Percentiles rank a stretch among this genome's conserved stretches.
phyloP scores from a whole-genome alignment of 352 stramenopile species.

The Pythium angustatum region DNA sequence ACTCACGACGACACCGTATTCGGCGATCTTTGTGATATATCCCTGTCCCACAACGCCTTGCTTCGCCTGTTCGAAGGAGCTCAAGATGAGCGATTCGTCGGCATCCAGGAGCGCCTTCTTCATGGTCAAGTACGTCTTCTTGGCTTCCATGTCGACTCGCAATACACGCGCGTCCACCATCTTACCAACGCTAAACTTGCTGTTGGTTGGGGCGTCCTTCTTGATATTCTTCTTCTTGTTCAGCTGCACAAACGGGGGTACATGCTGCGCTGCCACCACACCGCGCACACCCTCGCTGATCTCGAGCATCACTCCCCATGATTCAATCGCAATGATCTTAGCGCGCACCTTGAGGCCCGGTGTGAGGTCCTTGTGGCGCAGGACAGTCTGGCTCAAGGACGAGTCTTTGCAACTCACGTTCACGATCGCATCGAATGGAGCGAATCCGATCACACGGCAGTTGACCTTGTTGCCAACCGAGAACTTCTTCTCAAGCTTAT shows the following conservation, averaged over 20 bases:
- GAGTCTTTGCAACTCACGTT: constrained; percentile 82
- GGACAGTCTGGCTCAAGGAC: constrained; percentile 69
- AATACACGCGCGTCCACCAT: constrained; percentile 78
- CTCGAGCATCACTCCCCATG: constrained; percentile 83
- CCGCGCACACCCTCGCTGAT: constrained; percentile 85
- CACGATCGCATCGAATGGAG: constrained; percentile 84
- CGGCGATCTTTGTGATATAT: constrained; percentile 94
- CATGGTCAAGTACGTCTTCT: constrained; percentile 93
- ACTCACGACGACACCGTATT: constrained; percentile 92
- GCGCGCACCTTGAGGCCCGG: constrained; percentile 73
- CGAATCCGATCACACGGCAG: constrained; percentile 82
- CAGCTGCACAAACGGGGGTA: constrained; percentile 71
- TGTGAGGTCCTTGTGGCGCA: constrained; percentile 79
- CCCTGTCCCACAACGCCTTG: constrained; percentile 79
- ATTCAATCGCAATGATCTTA: constrained; percentile 81
- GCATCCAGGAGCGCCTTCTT: constrained; percentile 78
- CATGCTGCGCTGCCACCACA: constrained; percentile 72
- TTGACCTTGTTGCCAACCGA: constrained; percentile 55
- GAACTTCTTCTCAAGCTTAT: constrained; percentile 90
- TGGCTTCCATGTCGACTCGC: constrained; percentile 83
- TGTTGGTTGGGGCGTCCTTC: constrained; percentile 63
- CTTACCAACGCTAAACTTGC: constrained; percentile 83
- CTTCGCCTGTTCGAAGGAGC: constrained; percentile 71
- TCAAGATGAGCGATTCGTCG: constrained; percentile 77
- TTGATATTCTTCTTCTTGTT: constrained; percentile 55